Percentiles rank a stretch among this genome's conserved stretches.
Conservation (phyloP, 768 basidiomycete species). For the Amanita brunnescens region DNA sequence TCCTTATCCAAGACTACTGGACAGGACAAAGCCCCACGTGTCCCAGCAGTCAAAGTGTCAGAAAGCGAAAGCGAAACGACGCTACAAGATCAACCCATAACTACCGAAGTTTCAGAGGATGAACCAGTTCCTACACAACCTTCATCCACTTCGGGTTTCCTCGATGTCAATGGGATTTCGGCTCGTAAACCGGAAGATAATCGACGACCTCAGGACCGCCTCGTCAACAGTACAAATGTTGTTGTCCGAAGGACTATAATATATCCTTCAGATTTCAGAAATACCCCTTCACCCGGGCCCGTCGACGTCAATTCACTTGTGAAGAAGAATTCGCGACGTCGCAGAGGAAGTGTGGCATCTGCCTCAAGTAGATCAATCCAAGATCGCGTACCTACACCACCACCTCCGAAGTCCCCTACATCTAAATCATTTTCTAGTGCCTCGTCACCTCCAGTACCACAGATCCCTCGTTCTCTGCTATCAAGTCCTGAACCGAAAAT, state of each 20-base stretch:
- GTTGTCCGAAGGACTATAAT: slow-evolving; percentile 76
- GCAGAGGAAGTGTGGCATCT: slow-evolving; percentile 51
- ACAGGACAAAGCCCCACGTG: not conserved
- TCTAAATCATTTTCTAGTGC: slow-evolving; percentile 59
- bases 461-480: slow-evolving; percentile 42
- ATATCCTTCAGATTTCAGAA: slow-evolving; percentile 58
- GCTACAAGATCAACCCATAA: not conserved
- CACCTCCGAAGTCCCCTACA: slow-evolving; percentile 53
- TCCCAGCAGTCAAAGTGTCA: not conserved
- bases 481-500: not conserved
- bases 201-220: slow-evolving; percentile 33
- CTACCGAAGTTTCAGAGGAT: slow-evolving; percentile 9
- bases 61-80: not conserved
- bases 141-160: slow-evolving; percentile 19
- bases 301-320: slow-evolving; percentile 46
- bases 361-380: slow-evolving; percentile 67
- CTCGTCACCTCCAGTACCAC: slow-evolving; percentile 61
- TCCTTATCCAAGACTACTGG: slow-evolving; percentile 45
- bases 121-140: not conserved
- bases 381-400: slow-evolving; percentile 81
- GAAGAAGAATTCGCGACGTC: slow-evolving; percentile 52
- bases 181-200: slow-evolving; percentile 26
- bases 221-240: slow-evolving; percentile 30
- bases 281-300: slow-evolving; percentile 34
- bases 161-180: slow-evolving; percentile 23